phyloP scores from a whole-genome alignment of 2,329 filamentous ascomycete genomes.

The Ophiocordyceps camponoti-saundersi region DNA sequence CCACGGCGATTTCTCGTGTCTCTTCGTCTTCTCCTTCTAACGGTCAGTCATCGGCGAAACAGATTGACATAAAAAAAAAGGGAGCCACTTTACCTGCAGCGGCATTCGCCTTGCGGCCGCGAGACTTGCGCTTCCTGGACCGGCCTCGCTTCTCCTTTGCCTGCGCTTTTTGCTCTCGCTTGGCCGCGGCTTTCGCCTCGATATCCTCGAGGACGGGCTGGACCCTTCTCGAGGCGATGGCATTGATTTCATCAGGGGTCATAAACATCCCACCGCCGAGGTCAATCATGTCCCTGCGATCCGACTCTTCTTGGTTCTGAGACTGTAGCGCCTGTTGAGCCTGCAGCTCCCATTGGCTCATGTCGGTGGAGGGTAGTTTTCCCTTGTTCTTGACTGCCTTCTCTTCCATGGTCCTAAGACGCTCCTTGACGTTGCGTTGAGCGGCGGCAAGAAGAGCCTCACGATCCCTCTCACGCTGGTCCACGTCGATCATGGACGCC shows the following conservation, averaged over 20 bases:
- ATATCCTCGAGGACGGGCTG: slow-evolving; percentile 80
- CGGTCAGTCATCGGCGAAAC: slow-evolving; percentile 3
- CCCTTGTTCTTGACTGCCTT: slow-evolving; percentile 63
- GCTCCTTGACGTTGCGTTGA: slow-evolving; percentile 69
- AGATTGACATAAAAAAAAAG: neutral
- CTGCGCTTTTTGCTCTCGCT: slow-evolving; percentile 48
- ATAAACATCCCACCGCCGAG: slow-evolving; percentile 72
- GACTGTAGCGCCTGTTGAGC: slow-evolving; percentile 52
- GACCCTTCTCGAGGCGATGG: slow-evolving; percentile 58
- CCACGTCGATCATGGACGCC: slow-evolving; percentile 49
- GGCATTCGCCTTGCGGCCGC: slow-evolving; percentile 34
- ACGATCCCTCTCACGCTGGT: slow-evolving; percentile 60
- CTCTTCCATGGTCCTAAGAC: slow-evolving; percentile 67
- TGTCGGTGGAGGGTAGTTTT: slow-evolving; percentile 48
- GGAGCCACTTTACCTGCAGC: slow-evolving; percentile 29
- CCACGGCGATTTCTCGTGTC: neutral
- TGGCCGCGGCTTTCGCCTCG: slow-evolving; percentile 56
- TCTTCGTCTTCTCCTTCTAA: neutral
- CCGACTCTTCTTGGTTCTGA: slow-evolving; percentile 42
- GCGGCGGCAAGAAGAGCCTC: slow-evolving; percentile 61
- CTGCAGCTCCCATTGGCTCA: slow-evolving; percentile 65
- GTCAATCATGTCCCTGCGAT: slow-evolving; percentile 39
- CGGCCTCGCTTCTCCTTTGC: slow-evolving; percentile 39
- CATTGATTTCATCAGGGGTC: slow-evolving; percentile 60
- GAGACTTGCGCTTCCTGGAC: slow-evolving; percentile 25